Percentiles rank a stretch among this genome's conserved stretches.
These are phyloP conservation scores for Vinca minor DNA, from an alignment of 257 asterid species.

Conservation along the genomic window DNA sequence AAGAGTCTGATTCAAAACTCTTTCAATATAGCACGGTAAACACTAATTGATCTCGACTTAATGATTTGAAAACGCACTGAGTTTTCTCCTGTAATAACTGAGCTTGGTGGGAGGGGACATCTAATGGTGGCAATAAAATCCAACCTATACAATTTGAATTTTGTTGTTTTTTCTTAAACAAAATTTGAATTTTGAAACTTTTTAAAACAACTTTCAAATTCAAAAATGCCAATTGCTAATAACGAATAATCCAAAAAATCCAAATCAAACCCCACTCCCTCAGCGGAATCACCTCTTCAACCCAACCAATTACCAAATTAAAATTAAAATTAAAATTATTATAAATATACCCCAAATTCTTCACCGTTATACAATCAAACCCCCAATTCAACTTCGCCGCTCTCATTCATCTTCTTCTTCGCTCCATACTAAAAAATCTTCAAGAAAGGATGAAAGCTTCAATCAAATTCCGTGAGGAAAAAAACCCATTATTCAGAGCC, in stretches of 20 bases:
- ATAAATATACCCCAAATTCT: neutral
- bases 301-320: neutral
- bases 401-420: neutral
- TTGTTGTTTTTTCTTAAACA: too few relatives aligned
- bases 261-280: neutral
- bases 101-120: too few relatives aligned
- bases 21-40: too few relatives aligned
- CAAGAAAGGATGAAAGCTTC: conserved; percentile 72
- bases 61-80: too few relatives aligned
- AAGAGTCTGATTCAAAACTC: too few relatives aligned
- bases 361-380: too few relatives aligned
- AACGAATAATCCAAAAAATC: neutral
- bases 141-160: too few relatives aligned
- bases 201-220: neutral
- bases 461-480: conserved; percentile 80
- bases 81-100: too few relatives aligned
- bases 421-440: neutral
- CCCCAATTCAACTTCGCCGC: neutral
- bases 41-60: too few relatives aligned
- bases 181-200: conserved; percentile 7
- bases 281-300: conserved; percentile 2
- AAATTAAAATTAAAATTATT: too few relatives aligned
- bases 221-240: neutral
- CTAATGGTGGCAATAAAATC: too few relatives aligned
- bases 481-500: conserved; percentile 71